Conservation (phyloP, 345 rosid genomes). For the Zanthoxylum bungeanum region DNA sequence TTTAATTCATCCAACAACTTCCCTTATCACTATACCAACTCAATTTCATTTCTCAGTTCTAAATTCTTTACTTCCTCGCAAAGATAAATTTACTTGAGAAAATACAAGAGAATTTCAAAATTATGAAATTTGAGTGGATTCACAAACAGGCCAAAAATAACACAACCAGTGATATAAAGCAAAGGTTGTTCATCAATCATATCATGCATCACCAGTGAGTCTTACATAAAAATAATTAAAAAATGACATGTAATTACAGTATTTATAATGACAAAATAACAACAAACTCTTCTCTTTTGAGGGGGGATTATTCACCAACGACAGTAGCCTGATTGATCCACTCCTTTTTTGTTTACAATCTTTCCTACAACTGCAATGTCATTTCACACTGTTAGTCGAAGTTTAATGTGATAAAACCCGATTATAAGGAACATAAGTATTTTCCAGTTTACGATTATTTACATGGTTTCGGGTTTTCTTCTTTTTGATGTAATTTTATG, state of each 20-base stretch:
- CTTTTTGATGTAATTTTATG: constrained; percentile 19
- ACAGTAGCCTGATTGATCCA: not conserved
- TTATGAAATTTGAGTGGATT: constrained; percentile 9
- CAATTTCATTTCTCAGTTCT: not conserved
- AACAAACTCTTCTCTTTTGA: constrained; percentile 16
- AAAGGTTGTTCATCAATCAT: constrained; percentile 12
- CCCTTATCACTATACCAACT: not conserved
- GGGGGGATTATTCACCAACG: constrained; percentile 8
- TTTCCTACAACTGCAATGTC: constrained; percentile 19
- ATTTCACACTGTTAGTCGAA: not conserved
- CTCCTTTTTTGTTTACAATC: constrained; percentile 22
- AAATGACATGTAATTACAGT: constrained; percentile 49
- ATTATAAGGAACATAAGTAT: not conserved
- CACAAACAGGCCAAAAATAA: constrained; percentile 8
- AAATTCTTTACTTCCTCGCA: not conserved
- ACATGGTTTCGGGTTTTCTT: constrained; percentile 23
- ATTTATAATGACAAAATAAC: constrained; percentile 33
- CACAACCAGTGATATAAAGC: constrained; percentile 10
- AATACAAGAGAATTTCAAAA: not conserved
- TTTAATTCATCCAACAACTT: not conserved
- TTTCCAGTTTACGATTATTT: constrained; percentile 21
- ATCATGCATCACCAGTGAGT: constrained; percentile 13
- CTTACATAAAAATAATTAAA: constrained; percentile 28
- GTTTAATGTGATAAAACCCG: not conserved
- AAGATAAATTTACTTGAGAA: not conserved